Percentiles rank a stretch among this genome's conserved stretches.
Conservation (phyloP, 345 rosid species). For the Angophora floribunda region DNA sequence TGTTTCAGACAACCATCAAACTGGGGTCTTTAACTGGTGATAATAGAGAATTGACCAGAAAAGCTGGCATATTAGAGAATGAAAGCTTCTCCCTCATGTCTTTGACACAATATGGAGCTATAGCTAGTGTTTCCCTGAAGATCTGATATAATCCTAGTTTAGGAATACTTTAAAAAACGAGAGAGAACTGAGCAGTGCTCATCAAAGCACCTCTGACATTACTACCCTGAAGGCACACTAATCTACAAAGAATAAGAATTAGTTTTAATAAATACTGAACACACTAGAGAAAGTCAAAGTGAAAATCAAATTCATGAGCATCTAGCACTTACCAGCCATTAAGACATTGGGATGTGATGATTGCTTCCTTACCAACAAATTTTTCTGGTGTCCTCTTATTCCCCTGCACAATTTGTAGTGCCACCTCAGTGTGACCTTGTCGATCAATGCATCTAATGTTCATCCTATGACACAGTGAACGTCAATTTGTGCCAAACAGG, state of each 20-base stretch:
- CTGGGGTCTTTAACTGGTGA: neutral
- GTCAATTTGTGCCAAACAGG: neutral
- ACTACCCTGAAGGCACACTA: neutral
- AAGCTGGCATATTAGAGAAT: neutral
- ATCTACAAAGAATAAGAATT: neutral
- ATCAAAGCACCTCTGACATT: neutral
- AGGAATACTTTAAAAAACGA: neutral
- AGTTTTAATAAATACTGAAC: neutral
- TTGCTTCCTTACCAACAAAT: conserved; percentile 95
- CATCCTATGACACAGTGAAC: neutral
- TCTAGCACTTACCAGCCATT: conserved; percentile 79
- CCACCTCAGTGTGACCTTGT: neutral
- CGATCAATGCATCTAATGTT: neutral
- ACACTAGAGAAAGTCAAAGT: neutral
- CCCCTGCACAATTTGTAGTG: conserved; percentile 42
- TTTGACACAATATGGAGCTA: neutral
- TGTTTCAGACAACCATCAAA: neutral
- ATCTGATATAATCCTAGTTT: neutral
- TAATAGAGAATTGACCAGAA: neutral
- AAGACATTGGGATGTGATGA: conserved; percentile 93
- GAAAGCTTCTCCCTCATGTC: neutral
- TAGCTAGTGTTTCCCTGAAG: neutral
- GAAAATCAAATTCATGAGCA: neutral
- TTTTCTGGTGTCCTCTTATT: conserved; percentile 92
- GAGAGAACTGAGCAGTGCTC: neutral